Evolutionary conservation across 2,329 filamentous ascomycete species (phyloP).

Genomic region (Gaeumannomyces tritici): DNA sequence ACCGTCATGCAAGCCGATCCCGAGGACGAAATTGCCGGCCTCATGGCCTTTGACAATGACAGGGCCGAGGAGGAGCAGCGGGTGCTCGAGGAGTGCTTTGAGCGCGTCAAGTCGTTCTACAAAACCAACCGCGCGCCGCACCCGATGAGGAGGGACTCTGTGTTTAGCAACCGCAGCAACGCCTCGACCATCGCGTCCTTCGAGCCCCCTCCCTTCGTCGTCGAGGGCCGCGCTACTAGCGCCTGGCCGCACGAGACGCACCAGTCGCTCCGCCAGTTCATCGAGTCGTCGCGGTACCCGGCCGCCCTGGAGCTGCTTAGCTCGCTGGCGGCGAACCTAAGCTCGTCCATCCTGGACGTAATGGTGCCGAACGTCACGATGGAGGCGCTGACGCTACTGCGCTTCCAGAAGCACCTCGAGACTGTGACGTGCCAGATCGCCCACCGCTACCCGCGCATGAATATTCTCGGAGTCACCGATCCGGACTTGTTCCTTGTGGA

Average conservation of each 20-base stretch:
- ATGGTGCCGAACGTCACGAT: slow-evolving; percentile 16
- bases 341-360: slow-evolving; percentile 14
- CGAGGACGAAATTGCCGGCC: slow-evolving; percentile 23
- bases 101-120: slow-evolving; percentile 24
- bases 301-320: slow-evolving; percentile 19
- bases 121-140: slow-evolving; percentile 5
- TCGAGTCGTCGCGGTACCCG: slow-evolving; percentile 20
- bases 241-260: slow-evolving; percentile 16
- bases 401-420: slow-evolving; percentile 22
- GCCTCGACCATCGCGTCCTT: not conserved
- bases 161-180: not conserved
- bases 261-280: slow-evolving; percentile 18
- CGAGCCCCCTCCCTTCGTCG: not conserved
- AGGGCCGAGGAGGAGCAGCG: slow-evolving; percentile 6
- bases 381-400: slow-evolving; percentile 19
- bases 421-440: slow-evolving; percentile 25
- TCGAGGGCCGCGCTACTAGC: too few relatives aligned
- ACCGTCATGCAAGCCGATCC: slow-evolving; percentile 28
- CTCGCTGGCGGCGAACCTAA: slow-evolving; percentile 10
- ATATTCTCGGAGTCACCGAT: slow-evolving; percentile 25
- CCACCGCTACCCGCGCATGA: slow-evolving; percentile 28
- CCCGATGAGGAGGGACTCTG: not conserved
- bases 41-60: slow-evolving; percentile 1
- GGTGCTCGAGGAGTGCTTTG: slow-evolving; percentile 23
- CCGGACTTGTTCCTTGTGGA: slow-evolving; percentile 18